Conservation (phyloP, 768 basidiomycete genomes). For the Tubosaeta brunneosetosa region DNA sequence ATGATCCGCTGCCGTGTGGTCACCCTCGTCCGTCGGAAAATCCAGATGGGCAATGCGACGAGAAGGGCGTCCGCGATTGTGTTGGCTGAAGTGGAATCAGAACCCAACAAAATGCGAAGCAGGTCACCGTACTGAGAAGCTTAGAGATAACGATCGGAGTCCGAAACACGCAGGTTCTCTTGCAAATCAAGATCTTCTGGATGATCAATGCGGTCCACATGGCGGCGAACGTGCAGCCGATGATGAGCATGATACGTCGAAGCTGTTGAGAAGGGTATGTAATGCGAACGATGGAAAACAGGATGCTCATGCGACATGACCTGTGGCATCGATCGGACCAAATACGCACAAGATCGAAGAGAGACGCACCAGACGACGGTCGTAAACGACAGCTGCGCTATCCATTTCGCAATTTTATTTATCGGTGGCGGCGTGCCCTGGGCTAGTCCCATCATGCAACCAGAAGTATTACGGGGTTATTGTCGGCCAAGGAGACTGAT, state of each 20-base stretch:
- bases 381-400: conserved; percentile 9
- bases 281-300: conserved; percentile 21
- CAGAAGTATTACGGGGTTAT: not conserved
- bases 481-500: not conserved
- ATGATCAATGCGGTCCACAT: conserved; percentile 23
- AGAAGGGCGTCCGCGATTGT: conserved; percentile 15
- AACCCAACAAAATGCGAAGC: not conserved
- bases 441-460: not conserved
- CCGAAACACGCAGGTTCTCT: not conserved
- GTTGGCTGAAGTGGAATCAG: conserved; percentile 12
- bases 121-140: conserved; percentile 18
- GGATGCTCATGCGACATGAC: conserved; percentile 22
- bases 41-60: conserved; percentile 15
- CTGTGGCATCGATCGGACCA: conserved; percentile 8
- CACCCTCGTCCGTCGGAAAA: conserved; percentile 7
- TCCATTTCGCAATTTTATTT: conserved; percentile 9
- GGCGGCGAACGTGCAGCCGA: conserved; percentile 13
- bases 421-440: not conserved
- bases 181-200: conserved; percentile 15
- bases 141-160: conserved; percentile 11
- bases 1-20: conserved; percentile 11
- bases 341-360: not conserved
- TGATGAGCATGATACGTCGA: not conserved
- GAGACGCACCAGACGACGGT: conserved; percentile 20
- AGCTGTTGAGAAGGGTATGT: conserved; percentile 8